Conservation (phyloP, 495 filamentous ascomycete species). For the Neurospora sp. region DNA sequence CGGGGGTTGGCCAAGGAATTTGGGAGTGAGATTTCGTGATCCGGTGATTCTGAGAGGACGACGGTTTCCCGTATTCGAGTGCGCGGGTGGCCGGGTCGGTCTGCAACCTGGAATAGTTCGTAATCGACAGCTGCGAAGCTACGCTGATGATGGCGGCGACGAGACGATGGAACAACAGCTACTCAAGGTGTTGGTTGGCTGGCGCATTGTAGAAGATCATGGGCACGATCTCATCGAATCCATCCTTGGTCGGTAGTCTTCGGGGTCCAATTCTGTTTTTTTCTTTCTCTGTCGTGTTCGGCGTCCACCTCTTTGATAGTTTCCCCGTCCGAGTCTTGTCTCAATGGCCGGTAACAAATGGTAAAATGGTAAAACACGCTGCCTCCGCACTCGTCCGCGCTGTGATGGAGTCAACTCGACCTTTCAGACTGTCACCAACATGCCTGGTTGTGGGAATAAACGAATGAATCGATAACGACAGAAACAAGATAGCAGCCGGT, state of each 20-base stretch:
- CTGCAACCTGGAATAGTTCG: neutral
- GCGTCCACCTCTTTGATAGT: neutral
- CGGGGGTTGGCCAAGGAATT: neutral
- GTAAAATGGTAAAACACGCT: neutral
- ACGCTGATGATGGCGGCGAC: neutral
- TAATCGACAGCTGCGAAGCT: neutral
- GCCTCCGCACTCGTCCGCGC: neutral
- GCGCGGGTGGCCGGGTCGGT: neutral
- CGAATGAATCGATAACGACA: neutral
- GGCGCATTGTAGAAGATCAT: neutral
- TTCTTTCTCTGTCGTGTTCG: neutral
- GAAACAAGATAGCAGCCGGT: neutral
- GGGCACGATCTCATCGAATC: neutral
- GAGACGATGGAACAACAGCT: neutral
- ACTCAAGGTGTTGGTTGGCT: neutral
- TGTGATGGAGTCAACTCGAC: neutral
- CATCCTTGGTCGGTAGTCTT: neutral
- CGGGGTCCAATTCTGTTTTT: neutral
- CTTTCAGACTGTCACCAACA: neutral
- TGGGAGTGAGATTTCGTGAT: neutral
- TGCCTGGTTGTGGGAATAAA: neutral
- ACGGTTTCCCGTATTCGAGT: neutral
- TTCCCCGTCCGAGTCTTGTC: neutral
- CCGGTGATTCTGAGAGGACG: neutral
- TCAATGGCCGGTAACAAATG: neutral